Evolutionary conservation across 2,329 filamentous ascomycete genomes (phyloP), one percentile per base, ranked within the genome.

Genomic region (Nemania abortiva): DNA sequence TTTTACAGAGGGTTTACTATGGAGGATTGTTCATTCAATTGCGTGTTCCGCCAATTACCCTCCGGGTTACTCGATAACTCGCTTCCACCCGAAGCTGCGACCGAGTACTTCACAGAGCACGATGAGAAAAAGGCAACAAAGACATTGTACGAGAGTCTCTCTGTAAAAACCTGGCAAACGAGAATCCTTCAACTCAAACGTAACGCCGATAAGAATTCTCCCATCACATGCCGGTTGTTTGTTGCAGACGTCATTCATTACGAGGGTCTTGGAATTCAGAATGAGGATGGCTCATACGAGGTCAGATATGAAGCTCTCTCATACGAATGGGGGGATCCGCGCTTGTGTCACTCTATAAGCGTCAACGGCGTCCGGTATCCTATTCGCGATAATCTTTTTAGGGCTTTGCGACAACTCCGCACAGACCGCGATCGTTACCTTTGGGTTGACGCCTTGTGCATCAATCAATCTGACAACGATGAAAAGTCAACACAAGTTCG

Each of bases 251-350:
- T 45, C 39, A 45, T 45, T n/a, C 39, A 45, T 18, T 45, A 45
- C 15, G 39, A 45, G 39, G 39, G 39, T 11, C 39, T 45, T 45
- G 39, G 39, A 45, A n/a, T 45, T 45, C 39, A 45, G 2, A 18
- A n/a, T n/a, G 39, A 45, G 13, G 39, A 45, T 6, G 39, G 39
- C 39, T 6, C 39, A 15, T 18, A 45, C 18, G 39, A 45, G 39
- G 39, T n/a, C 39, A 45, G 39, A 45, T 45, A 45, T 45, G 39
- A 45, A n/a, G 47, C 47, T 24, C 47, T 50, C 47, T 50, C 47
- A 24, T 50, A 50, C 47, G 47, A 22, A 22, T 50, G 47, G 47
- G 47, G 47, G 6, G 20, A 50, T 24, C 47, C 47, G 47, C 47
- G n/a, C 47, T 50, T 50, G 20, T 24, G 47, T 50, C 39, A n/a